Percentiles rank a stretch among this genome's conserved stretches.
Evolutionary conservation across 2,329 filamentous ascomycete genomes (phyloP).

Genomic region (Neoscytalidium dimidiatum): DNA sequence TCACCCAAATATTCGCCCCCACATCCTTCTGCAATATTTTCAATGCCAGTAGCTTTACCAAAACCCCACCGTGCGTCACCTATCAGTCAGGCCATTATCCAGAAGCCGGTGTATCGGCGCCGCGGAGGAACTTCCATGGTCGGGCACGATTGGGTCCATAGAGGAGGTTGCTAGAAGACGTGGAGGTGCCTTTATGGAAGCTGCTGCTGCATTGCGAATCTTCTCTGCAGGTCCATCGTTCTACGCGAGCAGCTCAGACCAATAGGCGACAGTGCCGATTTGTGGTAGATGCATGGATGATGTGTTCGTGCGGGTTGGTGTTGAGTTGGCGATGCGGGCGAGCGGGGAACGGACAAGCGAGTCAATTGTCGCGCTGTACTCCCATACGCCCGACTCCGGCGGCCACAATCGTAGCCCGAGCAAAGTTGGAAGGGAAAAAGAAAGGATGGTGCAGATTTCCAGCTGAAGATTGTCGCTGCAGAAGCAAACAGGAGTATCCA

Average conservation of each 20-base stretch:
- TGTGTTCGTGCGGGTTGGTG: background rate
- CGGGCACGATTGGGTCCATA: background rate
- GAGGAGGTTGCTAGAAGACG: background rate
- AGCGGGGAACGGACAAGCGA: background rate
- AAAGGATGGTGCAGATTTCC: background rate
- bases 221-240: background rate
- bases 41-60: background rate
- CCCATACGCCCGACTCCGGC: background rate
- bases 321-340: conserved; percentile 3
- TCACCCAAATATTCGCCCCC: background rate
- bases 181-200: background rate
- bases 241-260: background rate
- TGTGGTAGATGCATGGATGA: background rate
- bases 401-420: background rate
- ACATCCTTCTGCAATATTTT: background rate
- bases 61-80: background rate
- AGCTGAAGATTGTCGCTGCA: background rate
- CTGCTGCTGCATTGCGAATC: background rate
- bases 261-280: background rate
- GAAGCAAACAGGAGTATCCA: background rate
- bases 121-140: background rate
- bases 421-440: background rate
- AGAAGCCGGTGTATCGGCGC: background rate
- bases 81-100: background rate
- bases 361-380: conserved; percentile 1